A percentile compares a stretch with the other conserved stretches of the same genome.
Evolutionary conservation across 805 yeast species (phyloP).

Genomic region (Cyberlindnera xishuangbannaensis): DNA sequence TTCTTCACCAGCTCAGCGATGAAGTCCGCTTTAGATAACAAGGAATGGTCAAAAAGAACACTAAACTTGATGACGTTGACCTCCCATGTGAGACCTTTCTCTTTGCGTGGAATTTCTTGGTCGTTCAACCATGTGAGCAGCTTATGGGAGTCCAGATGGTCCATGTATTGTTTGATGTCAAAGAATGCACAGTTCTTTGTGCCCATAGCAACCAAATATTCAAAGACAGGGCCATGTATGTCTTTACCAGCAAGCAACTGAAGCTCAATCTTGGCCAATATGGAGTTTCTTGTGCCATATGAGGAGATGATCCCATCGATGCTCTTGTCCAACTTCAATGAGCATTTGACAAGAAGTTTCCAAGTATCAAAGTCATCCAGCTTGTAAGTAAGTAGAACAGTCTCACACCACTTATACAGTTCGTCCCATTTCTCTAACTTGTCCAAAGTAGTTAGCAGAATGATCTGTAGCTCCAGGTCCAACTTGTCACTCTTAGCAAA

Average conservation of each 20-base stretch:
- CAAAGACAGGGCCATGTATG: constrained; percentile 27
- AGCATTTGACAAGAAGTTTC: constrained; percentile 48
- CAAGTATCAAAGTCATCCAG: constrained; percentile 79
- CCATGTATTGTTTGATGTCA: constrained; percentile 43
- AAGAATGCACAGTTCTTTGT: constrained; percentile 58
- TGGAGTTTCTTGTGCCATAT: constrained; percentile 47
- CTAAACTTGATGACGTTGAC: constrained; percentile 46
- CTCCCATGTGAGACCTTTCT: constrained; percentile 23
- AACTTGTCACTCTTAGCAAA: constrained; percentile 29
- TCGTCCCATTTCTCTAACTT: constrained; percentile 36
- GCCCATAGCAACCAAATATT: constrained; percentile 38
- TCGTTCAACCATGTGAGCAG: constrained; percentile 22
- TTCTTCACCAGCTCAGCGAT: constrained; percentile 30
- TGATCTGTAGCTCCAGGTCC: constrained; percentile 60
- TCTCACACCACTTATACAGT: constrained; percentile 35
- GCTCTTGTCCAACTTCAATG: constrained; percentile 29
- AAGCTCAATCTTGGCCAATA: constrained; percentile 46
- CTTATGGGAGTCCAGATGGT: constrained; percentile 7
- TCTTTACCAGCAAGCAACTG: constrained; percentile 22
- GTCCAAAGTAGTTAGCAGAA: constrained; percentile 44
- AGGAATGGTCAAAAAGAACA: constrained; percentile 26
- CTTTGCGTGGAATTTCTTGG: constrained; percentile 17
- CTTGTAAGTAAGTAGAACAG: constrained; percentile 38
- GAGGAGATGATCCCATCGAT: constrained; percentile 30
- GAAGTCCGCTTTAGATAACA: constrained; percentile 21